phyloP scores from a whole-genome alignment of 306 rosid genomes.

The Lathyrus aphaca region DNA sequence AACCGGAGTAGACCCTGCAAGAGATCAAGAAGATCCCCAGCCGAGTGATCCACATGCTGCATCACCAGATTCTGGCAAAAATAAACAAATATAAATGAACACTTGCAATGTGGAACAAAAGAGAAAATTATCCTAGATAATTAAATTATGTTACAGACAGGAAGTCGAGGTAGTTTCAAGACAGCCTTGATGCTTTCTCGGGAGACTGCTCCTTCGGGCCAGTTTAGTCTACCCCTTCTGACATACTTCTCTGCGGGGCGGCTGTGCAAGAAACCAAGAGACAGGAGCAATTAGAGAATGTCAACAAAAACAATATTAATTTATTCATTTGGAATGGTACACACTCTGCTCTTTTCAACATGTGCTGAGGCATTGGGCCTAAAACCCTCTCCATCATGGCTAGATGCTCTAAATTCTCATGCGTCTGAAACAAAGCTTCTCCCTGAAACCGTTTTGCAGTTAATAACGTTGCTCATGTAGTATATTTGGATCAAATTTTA shows the following conservation, averaged over 20 bases:
- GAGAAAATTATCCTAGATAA: conserved; percentile 1
- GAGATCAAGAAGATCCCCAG: conserved; percentile 79
- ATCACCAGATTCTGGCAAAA: conserved; percentile 67
- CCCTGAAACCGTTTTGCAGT: conserved; percentile 24
- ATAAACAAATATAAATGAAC: neutral
- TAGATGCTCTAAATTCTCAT: conserved; percentile 28
- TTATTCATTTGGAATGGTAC: conserved; percentile 34
- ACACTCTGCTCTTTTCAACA: conserved; percentile 30
- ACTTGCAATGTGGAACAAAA: conserved; percentile 16
- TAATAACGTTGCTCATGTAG: neutral
- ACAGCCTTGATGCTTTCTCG: conserved; percentile 82
- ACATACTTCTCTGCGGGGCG: conserved; percentile 72
- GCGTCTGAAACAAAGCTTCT: conserved; percentile 28
- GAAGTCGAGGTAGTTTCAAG: conserved; percentile 72
- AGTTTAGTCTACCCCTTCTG: conserved; percentile 69
- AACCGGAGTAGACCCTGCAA: conserved; percentile 76
- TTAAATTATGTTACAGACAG: conserved; percentile 52
- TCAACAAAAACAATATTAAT: neutral
- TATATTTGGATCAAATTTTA: conserved; percentile 8
- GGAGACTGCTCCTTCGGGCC: conserved; percentile 83
- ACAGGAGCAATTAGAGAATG: neutral
- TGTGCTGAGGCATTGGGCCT: conserved; percentile 28
- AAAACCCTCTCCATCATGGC: conserved; percentile 34
- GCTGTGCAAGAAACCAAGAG: conserved; percentile 42
- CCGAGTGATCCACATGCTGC: conserved; percentile 89